Base-by-base conservation (phyloP, 2,329 filamentous ascomycete species). In the Ambrosiella beaveri region DNA sequence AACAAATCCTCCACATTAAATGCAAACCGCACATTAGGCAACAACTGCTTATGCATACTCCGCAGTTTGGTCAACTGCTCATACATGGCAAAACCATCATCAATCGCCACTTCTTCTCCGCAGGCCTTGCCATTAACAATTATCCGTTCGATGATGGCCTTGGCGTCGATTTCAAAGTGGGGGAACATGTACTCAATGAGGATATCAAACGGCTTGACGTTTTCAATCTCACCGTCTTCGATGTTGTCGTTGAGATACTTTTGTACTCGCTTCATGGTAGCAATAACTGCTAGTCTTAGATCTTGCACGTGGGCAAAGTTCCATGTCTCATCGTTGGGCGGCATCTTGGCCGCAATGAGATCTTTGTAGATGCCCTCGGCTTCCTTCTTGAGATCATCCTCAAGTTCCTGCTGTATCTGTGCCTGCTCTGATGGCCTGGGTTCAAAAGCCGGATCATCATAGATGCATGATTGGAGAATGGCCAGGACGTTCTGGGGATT, bases 71-170 rank as follows among this genome's bases (percentile, higher is more conserved):
- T 84, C 59, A 98, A 74, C 65, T 95, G 88, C 65, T 81, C 85
- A 72, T 98, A 98, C 15, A 98, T 73, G 64, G 94, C 87, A 68
- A 98, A 97, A 0, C 91, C 93, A 68, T 98, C 93, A 65, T 95
- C 81, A 35, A 97, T 80, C 44, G 86, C 83, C 54, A 97, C 81
- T 64, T 95, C 88, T 58, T 82, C 77, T 12, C 80, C 82, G 56
- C 77, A 80, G 39, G 81, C 77, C 63, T 85, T 79, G 19, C 86
- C 81, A 57, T 84, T 78, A 60, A 85, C 78, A 63, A 97, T 75
- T 61, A 97, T 93, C 58, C 85, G 79, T 63, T 82, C 78, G 47
- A 97, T 83, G 63, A 98, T 81, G 65, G 91, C 89, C 62, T 85
- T 80, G 4, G 88, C 87, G 68, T 98, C 91, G 62, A 87, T 82